These are phyloP conservation scores for Datisca glomerata DNA, from an alignment of 306 rosid genomes.

Conservation along the genomic window DNA sequence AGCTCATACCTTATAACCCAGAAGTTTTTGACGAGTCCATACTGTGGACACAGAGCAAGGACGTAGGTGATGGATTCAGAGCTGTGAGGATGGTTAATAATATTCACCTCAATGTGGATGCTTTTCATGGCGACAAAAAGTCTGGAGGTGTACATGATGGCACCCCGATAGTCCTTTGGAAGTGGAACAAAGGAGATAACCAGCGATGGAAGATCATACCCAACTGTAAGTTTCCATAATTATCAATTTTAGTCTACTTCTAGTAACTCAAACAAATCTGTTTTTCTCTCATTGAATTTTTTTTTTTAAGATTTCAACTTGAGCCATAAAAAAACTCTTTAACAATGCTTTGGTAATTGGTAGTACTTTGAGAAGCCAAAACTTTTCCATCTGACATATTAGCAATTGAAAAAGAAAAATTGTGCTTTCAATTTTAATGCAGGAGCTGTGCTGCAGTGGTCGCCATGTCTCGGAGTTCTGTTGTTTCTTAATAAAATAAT, in stretches of 20 bases:
- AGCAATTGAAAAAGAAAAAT: too few relatives aligned
- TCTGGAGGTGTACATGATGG: constrained; percentile 88
- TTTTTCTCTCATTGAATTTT: not conserved
- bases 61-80: constrained; percentile 49
- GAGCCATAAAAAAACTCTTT: not conserved
- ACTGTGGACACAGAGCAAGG: constrained; percentile 72
- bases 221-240: constrained; percentile 43
- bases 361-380: too few relatives aligned
- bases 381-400: too few relatives aligned
- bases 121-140: constrained; percentile 46
- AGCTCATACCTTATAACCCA: constrained; percentile 36
- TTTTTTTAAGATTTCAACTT: not conserved
- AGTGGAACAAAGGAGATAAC: constrained; percentile 74
- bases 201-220: constrained; percentile 65
- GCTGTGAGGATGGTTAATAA: constrained; percentile 80
- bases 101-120: constrained; percentile 46
- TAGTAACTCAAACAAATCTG: not conserved
- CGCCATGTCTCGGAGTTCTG: too few relatives aligned
- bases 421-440: too few relatives aligned
- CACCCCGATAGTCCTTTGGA: constrained; percentile 61
- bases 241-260: not conserved
- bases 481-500: too few relatives aligned
- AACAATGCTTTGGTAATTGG: not conserved
- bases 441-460: too few relatives aligned
- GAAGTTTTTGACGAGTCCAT: constrained; percentile 58